Conservation (phyloP, 371 early-diverging fungal species). For the Actinomortierella ambigua region DNA sequence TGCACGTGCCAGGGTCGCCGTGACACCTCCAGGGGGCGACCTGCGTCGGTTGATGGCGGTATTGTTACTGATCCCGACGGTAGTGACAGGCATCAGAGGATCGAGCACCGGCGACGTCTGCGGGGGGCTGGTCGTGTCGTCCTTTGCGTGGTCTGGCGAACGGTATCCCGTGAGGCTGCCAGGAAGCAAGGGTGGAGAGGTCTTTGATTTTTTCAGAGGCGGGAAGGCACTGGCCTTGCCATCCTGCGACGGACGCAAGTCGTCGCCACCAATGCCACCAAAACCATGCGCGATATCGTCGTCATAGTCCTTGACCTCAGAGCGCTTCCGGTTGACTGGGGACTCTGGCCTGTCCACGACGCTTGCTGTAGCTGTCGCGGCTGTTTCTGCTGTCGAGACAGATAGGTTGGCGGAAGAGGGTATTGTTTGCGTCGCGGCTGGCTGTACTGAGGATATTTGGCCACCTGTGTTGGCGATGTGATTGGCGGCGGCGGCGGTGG, state of each 20-base stretch:
- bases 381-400: no score
- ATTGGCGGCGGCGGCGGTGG: no score
- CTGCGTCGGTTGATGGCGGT: no score
- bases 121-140: slow-evolving; percentile 20
- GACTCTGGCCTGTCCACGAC: slow-evolving; percentile 19
- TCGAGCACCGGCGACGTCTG: slow-evolving; percentile 30
- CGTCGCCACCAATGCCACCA: no score
- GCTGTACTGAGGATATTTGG: no score
- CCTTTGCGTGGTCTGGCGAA: slow-evolving; percentile 10
- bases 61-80: not conserved
- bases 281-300: not conserved
- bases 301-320: slow-evolving; percentile 34
- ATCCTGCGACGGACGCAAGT: no score
- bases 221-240: slow-evolving; percentile 20
- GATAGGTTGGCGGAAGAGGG: no score
- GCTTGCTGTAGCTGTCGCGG: no score
- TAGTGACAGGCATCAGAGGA: slow-evolving; percentile 4
- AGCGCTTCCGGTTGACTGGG: slow-evolving; percentile 37
- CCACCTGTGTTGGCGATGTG: no score
- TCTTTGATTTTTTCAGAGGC: slow-evolving; percentile 35
- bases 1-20: slow-evolving; percentile 9
- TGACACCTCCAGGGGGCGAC: no score
- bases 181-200: slow-evolving; percentile 22
- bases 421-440: no score
- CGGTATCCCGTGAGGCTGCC: slow-evolving; percentile 28